These are phyloP conservation scores for Lepraria neglecta DNA, from an alignment of 495 filamentous ascomycete species.

Conservation along the genomic window DNA sequence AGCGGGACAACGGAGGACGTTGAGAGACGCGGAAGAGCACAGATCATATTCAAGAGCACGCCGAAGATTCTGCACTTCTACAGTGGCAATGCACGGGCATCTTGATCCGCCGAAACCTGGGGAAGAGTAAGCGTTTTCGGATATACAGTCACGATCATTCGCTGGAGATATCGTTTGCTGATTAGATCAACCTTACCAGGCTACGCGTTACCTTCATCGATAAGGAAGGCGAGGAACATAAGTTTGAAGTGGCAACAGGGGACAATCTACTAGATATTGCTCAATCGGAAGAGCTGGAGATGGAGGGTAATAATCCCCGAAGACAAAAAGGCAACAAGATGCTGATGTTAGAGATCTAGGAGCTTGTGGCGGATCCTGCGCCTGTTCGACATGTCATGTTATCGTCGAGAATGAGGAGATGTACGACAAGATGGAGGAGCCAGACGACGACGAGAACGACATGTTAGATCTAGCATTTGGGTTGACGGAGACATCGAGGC, in stretches of 20 bases:
- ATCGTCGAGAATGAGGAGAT: slow-evolving; percentile 77
- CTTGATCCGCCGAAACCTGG: slow-evolving; percentile 78
- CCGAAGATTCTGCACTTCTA: slow-evolving; percentile 61
- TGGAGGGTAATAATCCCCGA: slow-evolving; percentile 62
- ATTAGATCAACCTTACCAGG: slow-evolving; percentile 39
- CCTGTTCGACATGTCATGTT: slow-evolving; percentile 95
- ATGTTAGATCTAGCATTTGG: slow-evolving; percentile 98
- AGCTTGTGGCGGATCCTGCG: slow-evolving; percentile 91
- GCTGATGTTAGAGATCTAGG: slow-evolving; percentile 38
- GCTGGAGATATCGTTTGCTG: slow-evolving; percentile 9
- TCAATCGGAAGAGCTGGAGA: slow-evolving; percentile 89
- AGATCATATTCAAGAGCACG: slow-evolving; percentile 27
- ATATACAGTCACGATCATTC: neutral
- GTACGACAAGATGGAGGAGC: slow-evolving; percentile 89
- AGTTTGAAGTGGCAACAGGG: slow-evolving; percentile 72
- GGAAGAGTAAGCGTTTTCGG: slow-evolving; percentile 66
- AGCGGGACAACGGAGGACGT: neutral
- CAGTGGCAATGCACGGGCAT: slow-evolving; percentile 63
- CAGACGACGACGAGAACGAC: slow-evolving; percentile 96
- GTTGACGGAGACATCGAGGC: slow-evolving; percentile 87
- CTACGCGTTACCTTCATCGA: slow-evolving; percentile 88
- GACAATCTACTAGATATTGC: slow-evolving; percentile 94
- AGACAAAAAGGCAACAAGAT: neutral
- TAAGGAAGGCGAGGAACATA: slow-evolving; percentile 73
- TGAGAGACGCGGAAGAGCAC: neutral